Percentiles rank a stretch among this genome's conserved stretches.
Conservation (phyloP, 345 rosid species). For the Draba incana region DNA sequence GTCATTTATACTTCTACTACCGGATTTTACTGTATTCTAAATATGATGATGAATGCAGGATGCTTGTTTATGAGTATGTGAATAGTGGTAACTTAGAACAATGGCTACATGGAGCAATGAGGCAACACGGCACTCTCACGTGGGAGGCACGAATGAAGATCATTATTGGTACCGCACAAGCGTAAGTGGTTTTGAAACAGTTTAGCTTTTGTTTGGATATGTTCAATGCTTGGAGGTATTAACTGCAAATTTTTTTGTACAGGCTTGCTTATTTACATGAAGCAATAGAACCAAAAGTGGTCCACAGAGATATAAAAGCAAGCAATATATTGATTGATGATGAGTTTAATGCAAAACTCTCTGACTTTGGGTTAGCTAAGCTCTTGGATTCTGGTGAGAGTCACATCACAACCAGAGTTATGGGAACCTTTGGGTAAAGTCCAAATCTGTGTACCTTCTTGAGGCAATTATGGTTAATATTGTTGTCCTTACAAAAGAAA, state of each 20-base stretch:
- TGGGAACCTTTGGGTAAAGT: conserved; percentile 98
- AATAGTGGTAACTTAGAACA: conserved; percentile 88
- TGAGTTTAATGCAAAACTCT: conserved; percentile 84
- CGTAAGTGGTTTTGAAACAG: conserved; percentile 59
- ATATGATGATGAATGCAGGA: conserved; percentile 47
- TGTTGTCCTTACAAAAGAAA: conserved; percentile 18
- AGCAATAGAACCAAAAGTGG: conserved; percentile 97
- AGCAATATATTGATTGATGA: conserved; percentile 93
- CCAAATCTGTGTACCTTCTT: conserved; percentile 12
- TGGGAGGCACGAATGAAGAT: conserved; percentile 92
- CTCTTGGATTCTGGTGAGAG: conserved; percentile 88
- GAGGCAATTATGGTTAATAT: conserved; percentile 27
- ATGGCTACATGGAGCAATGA: conserved; percentile 80
- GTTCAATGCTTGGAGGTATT: conserved; percentile 12
- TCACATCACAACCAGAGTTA: conserved; percentile 93
- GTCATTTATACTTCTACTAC: not conserved
- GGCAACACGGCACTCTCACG: conserved; percentile 60
- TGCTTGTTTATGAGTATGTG: conserved; percentile 87
- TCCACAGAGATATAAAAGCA: conserved; percentile 94
- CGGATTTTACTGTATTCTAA: not conserved
- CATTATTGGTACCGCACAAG: conserved; percentile 76
- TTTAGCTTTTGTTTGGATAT: conserved; percentile 10
- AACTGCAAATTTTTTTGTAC: conserved; percentile 30
- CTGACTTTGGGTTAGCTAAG: conserved; percentile 98
- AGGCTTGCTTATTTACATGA: conserved; percentile 99